These are phyloP conservation scores for Fusarium transvaalense DNA, from an alignment of 2,329 filamentous ascomycete species.

Conservation along the genomic window DNA sequence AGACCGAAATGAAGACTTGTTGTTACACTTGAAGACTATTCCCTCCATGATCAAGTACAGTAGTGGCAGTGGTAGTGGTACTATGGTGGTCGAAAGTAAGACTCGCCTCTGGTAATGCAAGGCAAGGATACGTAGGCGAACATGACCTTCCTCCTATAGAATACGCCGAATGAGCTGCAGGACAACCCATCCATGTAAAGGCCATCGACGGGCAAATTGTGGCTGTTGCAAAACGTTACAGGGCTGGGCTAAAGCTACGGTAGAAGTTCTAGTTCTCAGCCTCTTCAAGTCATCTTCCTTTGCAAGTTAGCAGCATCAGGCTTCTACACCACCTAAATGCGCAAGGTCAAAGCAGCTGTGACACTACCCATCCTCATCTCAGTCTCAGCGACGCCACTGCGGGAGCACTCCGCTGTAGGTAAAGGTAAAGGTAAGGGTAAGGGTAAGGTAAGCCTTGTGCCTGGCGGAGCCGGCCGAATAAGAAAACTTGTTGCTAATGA, in stretches of 20 bases:
- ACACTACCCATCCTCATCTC: not conserved
- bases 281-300: slow-evolving; percentile 14
- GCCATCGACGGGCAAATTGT: not conserved
- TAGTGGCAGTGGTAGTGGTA: too few species aligned
- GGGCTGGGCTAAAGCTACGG: slow-evolving; percentile 16
- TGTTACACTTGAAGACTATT: not conserved
- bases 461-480: slow-evolving; percentile 46
- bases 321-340: slow-evolving; percentile 15
- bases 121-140: not conserved
- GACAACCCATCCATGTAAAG: not conserved
- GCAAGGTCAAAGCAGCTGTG: slow-evolving; percentile 12
- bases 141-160: slow-evolving; percentile 17
- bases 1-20: slow-evolving; percentile 11
- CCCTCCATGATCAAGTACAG: not conserved
- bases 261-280: slow-evolving; percentile 21
- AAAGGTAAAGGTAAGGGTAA: not conserved
- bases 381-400: slow-evolving; percentile 21
- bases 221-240: slow-evolving; percentile 26
- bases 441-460: slow-evolving; percentile 6
- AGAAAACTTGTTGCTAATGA: not conserved
- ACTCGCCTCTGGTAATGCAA: not conserved
- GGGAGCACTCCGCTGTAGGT: slow-evolving; percentile 14
- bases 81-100: slow-evolving; percentile 1
- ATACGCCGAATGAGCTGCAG: slow-evolving; percentile 10
- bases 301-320: not conserved